Base-by-base conservation (phyloP, 257 asterid genomes). In the Plantago ovata region DNA sequence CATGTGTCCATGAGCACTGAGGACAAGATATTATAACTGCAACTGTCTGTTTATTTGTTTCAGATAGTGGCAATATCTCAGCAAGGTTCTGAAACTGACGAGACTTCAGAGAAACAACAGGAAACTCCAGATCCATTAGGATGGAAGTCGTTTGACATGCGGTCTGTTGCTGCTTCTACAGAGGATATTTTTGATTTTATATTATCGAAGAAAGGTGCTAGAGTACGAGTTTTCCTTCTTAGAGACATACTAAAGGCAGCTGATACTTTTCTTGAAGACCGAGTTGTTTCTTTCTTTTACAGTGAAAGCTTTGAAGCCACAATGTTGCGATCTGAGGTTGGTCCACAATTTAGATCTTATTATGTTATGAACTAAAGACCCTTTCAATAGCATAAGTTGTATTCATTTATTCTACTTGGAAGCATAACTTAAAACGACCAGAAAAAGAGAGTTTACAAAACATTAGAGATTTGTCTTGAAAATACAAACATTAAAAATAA, bases 131-230 rank as follows among this genome's bases (percentile, higher is more conserved):
- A 65, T 63, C 73, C 78, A 67, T 54, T 78, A 50, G 93, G 77
- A 63, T 82, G 94, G 94, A 87, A 80, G 66, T 77, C 95, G 24
- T 88, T 88, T 70, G 44, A 88, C 23, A 92, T 92, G 78, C 82
- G 68, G 10, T 85, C 94, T 13, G 98, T 92, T 49, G 98, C 84
- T 43, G 65, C 96, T 63, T 96, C 98, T 45, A 79, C 95, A 0
- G 98, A 92, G 78, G 96, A 92, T 73, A 93, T 92, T 48, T 77
- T 92, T 68, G 76, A 74, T 33, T 92, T 92, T 66, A 82, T 92
- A 60, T 67, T 92, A 69, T 92, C 98, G 20, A 81, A 76, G 42
- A 88, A 83, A 61, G 98, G 98, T 52, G 78, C 83, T 13, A 77
- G 89, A 71, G 88, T 92, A 20, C 96, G 85, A 51, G 91, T 88